Percentiles rank a stretch among this genome's conserved stretches.
Evolutionary conservation across 2,329 filamentous ascomycete species (phyloP).

Genomic region (Lithohypha guttulata): DNA sequence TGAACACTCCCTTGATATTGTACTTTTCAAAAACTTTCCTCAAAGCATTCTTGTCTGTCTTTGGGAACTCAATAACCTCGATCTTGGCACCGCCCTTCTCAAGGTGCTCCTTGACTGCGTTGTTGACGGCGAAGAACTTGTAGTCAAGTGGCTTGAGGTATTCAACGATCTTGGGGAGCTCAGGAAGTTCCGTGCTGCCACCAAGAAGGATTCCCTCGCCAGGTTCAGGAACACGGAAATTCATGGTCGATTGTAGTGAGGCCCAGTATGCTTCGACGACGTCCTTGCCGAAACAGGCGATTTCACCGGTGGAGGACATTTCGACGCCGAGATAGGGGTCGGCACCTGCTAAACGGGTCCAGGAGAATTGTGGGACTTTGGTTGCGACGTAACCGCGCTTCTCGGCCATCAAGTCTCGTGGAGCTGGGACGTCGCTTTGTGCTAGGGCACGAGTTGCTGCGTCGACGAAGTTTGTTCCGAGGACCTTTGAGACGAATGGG

Average conservation of each 20-base stretch:
- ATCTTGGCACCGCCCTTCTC: slow-evolving; percentile 49
- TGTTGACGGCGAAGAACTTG: slow-evolving; percentile 80
- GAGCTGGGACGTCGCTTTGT: slow-evolving; percentile 71
- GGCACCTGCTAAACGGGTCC: slow-evolving; percentile 93
- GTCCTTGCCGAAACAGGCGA: slow-evolving; percentile 96
- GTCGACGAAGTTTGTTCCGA: slow-evolving; percentile 94
- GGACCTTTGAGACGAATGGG: slow-evolving; percentile 95
- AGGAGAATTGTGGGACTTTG: slow-evolving; percentile 98
- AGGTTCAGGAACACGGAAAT: slow-evolving; percentile 91
- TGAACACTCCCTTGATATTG: slow-evolving; percentile 91
- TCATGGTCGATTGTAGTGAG: slow-evolving; percentile 93
- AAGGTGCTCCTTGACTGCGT: slow-evolving; percentile 71
- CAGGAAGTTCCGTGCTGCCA: slow-evolving; percentile 62
- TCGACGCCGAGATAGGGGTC: slow-evolving; percentile 97
- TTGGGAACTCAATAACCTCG: slow-evolving; percentile 93
- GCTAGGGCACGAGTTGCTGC: slow-evolving; percentile 86
- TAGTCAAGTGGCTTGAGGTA: slow-evolving; percentile 83
- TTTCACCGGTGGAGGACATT: slow-evolving; percentile 94
- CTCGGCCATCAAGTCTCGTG: slow-evolving; percentile 75
- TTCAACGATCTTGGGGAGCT: slow-evolving; percentile 70
- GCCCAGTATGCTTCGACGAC: slow-evolving; percentile 97
- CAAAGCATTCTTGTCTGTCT: slow-evolving; percentile 86
- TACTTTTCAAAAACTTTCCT: slow-evolving; percentile 95
- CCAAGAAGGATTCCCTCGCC: slow-evolving; percentile 94
- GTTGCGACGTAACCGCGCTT: slow-evolving; percentile 90